phyloP scores from a whole-genome alignment of 305 asterid genomes.

The Solanum chacoense region DNA sequence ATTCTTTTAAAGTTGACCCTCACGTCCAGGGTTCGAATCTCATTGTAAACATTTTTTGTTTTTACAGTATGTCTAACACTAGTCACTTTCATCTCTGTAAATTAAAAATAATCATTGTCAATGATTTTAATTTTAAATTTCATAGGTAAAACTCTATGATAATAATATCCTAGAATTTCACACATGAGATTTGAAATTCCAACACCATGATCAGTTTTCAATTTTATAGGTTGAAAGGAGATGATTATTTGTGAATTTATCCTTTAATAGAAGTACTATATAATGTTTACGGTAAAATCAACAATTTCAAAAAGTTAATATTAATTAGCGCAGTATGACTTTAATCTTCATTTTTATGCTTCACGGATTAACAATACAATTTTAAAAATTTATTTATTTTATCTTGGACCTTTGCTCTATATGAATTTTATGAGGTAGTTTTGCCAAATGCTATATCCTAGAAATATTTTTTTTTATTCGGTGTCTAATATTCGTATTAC shows the following conservation, averaged over 20 bases:
- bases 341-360: background rate
- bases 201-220: background rate
- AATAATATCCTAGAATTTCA: background rate
- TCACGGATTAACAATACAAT: background rate
- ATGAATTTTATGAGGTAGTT: background rate
- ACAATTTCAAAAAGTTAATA: background rate
- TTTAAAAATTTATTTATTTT: background rate
- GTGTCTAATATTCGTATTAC: fast-evolving
- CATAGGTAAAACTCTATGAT: background rate
- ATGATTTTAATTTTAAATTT: too few relatives aligned
- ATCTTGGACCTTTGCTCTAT: background rate
- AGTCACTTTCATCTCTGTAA: background rate
- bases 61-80: too few relatives aligned
- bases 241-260: background rate
- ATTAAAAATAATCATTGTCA: background rate
- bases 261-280: too few relatives aligned
- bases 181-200: background rate
- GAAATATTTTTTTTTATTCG: background rate
- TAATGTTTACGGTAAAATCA: background rate
- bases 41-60: too few relatives aligned
- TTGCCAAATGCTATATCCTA: background rate
- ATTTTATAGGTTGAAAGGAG: background rate
- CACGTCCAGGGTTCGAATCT: too few relatives aligned
- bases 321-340: background rate
- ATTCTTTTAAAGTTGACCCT: too few relatives aligned